Base-by-base conservation (phyloP, 352 stramenopile species). In the Globisporangium canariense region DNA sequence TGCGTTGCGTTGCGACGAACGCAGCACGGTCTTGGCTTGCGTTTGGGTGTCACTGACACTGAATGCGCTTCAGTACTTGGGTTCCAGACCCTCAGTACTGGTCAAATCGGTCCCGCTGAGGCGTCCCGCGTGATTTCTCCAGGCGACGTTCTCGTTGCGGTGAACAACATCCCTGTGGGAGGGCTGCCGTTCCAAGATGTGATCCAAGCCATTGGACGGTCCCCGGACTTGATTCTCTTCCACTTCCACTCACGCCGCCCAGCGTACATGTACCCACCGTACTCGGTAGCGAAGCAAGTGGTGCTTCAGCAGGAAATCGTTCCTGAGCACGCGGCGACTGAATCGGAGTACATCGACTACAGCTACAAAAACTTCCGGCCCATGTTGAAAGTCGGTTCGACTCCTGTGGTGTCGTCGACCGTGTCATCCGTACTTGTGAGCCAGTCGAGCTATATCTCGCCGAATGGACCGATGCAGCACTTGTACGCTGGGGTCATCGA, bases 401-500 rank as follows among this genome's bases (percentile, higher is more conserved):
- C 43, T 11, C 28, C 38, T 10, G 41, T 34, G 8, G 67, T 67
- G 50, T 68, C 56, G 28, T 58, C 77, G 28, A 62, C 69, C 45
- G 65, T 71, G 16, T 63, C 76, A 52, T 64, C 75, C 28, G 74
- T 71, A 10, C 72, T 82, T 32, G 69, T 73, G 62, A 74, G 76
- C 41, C 62, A 78, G 53, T 66, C 81, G 18, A 91, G 78, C 54
- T 94, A 89, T 52, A 89, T 90, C 20, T 74, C 84, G 4, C 87
- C 88, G 25, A 94, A 68, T 28, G 88, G 88, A 11, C 86, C 88
- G 8, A 94, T 96, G 86, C 86, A 95, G 54, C 86, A 95, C 66
- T 62, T 96, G 49, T 94, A 94, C 49, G 79, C 88, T 2, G 88
- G 83, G 0, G 89, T 95, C 18, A 86, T 95, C n/a, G 86, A 95